Evolutionary conservation across 2,329 filamentous ascomycete species (phyloP).

Genomic region (Neonectria hederae): DNA sequence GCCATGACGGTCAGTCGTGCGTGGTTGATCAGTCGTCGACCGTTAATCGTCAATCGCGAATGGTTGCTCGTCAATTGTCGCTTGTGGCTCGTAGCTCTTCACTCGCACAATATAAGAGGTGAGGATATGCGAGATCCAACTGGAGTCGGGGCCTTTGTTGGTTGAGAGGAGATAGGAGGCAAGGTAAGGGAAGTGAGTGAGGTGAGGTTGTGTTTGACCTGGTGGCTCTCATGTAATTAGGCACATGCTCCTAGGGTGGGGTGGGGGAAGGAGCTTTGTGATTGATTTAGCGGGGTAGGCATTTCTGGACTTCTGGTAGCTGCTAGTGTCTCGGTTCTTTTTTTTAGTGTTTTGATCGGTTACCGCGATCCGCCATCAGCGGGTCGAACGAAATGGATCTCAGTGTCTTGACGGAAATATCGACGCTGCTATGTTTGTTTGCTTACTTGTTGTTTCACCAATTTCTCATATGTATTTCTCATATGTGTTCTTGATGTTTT

Average conservation of each 20-base stretch:
- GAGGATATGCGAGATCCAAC: neutral
- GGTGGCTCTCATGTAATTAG: neutral
- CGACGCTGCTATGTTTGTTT: neutral
- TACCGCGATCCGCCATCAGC: neutral
- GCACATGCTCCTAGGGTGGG: conserved; percentile 14
- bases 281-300: conserved; percentile 19
- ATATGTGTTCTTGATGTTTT: conserved; percentile 4
- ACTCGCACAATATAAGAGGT: neutral
- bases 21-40: neutral
- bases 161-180: conserved; percentile 19
- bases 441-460: neutral
- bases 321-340: neutral
- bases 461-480: neutral
- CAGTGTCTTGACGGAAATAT: neutral
- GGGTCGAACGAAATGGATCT: too few species aligned
- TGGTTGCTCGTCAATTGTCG: neutral
- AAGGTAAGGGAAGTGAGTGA: neutral
- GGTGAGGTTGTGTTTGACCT: conserved; percentile 13
- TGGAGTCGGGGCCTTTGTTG: neutral
- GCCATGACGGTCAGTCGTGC: conserved; percentile 45
- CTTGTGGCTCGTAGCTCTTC: neutral
- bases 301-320: too few species aligned
- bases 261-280: conserved; percentile 6
- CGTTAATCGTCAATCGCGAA: neutral
- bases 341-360: neutral